These are phyloP conservation scores for Ustilago sp. DNA, from an alignment of 1,284 basidiomycete genomes.

Conservation along the genomic window DNA sequence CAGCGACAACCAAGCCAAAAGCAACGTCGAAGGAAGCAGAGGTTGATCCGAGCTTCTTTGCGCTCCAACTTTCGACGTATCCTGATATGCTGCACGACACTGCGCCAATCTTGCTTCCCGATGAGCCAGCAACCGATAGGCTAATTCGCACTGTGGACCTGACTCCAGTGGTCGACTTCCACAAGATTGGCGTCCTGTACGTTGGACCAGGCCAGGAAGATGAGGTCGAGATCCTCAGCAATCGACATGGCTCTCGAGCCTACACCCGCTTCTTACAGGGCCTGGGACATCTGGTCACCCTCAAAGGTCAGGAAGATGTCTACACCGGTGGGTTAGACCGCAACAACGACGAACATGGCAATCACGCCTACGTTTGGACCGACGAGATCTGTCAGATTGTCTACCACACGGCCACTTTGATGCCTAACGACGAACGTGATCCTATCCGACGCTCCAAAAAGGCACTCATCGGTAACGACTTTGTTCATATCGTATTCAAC, in stretches of 20 bases:
- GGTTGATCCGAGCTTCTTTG: slow-evolving; percentile 88
- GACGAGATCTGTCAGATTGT: slow-evolving; percentile 95
- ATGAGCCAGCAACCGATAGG: slow-evolving; percentile 74
- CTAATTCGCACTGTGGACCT: slow-evolving; percentile 81
- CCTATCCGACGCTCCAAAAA: slow-evolving; percentile 60
- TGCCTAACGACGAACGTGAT: slow-evolving; percentile 76
- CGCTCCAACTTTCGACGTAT: slow-evolving; percentile 80
- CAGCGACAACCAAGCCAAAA: slow-evolving; percentile 14
- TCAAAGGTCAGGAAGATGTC: slow-evolving; percentile 85
- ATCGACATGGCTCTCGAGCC: slow-evolving; percentile 91
- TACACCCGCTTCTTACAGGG: slow-evolving; percentile 93
- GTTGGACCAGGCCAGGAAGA: slow-evolving; percentile 89
- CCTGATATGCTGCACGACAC: slow-evolving; percentile 67
- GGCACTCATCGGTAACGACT: slow-evolving; percentile 69
- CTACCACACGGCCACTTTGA: slow-evolving; percentile 96
- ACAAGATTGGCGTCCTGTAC: slow-evolving; percentile 96
- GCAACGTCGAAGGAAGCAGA: slow-evolving; percentile 34
- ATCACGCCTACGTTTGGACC: slow-evolving; percentile 88
- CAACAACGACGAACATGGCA: slow-evolving; percentile 80
- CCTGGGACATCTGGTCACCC: slow-evolving; percentile 86
- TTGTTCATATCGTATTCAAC: slow-evolving; percentile 86
- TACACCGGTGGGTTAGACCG: slow-evolving; percentile 92
- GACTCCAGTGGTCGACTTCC: slow-evolving; percentile 95
- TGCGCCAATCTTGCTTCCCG: slow-evolving; percentile 71
- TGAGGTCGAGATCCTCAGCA: slow-evolving; percentile 88